These are phyloP conservation scores for Choiromyces venosus DNA, from an alignment of 495 filamentous ascomycete genomes.

Conservation along the genomic window DNA sequence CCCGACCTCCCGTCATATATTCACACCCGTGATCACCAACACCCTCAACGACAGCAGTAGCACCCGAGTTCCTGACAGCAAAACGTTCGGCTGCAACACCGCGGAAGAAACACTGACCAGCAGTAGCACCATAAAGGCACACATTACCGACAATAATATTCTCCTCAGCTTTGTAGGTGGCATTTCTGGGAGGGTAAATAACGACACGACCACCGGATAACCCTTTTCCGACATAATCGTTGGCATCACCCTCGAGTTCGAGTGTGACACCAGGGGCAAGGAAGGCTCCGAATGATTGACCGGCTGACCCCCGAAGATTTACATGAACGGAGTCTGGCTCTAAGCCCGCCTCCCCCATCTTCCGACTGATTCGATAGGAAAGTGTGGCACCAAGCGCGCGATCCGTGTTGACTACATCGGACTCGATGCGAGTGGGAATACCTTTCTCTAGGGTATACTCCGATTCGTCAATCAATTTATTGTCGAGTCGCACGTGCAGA, in stretches of 20 bases:
- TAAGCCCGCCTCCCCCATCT: constrained; percentile 83
- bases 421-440: constrained; percentile 89
- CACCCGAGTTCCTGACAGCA: constrained; percentile 95
- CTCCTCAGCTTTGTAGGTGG: constrained; percentile 95
- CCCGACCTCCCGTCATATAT: constrained; percentile 98
- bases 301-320: constrained; percentile 97
- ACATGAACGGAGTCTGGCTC: constrained; percentile 94
- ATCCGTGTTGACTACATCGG: constrained; percentile 97
- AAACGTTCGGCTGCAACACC: constrained; percentile 97
- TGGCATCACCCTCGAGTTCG: constrained; percentile 94
- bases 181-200: constrained; percentile 88
- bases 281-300: constrained; percentile 96
- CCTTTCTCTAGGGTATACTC: constrained; percentile 96
- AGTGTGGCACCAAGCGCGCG: constrained; percentile 90
- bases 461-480: constrained; percentile 96
- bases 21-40: constrained; percentile 97
- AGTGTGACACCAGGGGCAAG: constrained; percentile 92
- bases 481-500: constrained; percentile 90
- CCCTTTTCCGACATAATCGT: constrained; percentile 98
- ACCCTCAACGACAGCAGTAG: constrained; percentile 93
- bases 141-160: constrained; percentile 96
- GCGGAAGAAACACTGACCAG: constrained; percentile 94
- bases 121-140: constrained; percentile 94
- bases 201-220: constrained; percentile 93
- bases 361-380: constrained; percentile 92